These are phyloP conservation scores for Pelargonium citronellum DNA, from an alignment of 441 rosid species.

Conservation along the genomic window DNA sequence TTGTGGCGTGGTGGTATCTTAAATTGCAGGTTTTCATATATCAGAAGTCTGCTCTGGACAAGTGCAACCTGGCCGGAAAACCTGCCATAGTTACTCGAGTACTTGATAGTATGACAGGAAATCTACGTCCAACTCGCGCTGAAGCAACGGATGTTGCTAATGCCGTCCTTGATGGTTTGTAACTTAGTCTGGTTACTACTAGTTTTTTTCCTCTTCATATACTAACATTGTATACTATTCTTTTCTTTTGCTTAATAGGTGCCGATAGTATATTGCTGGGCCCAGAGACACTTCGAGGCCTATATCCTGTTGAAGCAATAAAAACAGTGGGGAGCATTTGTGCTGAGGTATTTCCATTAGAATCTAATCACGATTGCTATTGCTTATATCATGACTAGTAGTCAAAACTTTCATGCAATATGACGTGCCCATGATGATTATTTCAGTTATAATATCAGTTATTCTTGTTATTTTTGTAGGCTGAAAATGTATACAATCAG, in stretches of 20 bases:
- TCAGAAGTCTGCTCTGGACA: constrained; percentile 24
- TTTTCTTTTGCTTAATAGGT: constrained; percentile 17
- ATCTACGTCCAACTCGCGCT: constrained; percentile 30
- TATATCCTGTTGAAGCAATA: constrained; percentile 25
- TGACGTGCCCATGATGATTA: neutral
- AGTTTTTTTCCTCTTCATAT: constrained; percentile 7
- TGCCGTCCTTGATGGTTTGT: constrained; percentile 29
- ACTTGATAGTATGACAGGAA: constrained; percentile 30
- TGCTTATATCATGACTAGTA: neutral
- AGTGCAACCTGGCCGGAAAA: constrained; percentile 25
- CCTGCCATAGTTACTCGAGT: constrained; percentile 30
- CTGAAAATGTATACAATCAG: constrained; percentile 28
- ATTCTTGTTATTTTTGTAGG: constrained; percentile 18
- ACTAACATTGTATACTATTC: neutral
- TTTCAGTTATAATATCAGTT: neutral
- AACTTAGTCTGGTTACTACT: neutral
- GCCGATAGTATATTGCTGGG: constrained; percentile 30
- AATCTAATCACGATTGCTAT: too few species aligned
- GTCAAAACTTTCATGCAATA: neutral
- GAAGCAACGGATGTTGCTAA: constrained; percentile 34
- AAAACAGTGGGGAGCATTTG: constrained; percentile 25
- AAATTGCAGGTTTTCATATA: constrained; percentile 23
- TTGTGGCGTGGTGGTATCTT: constrained; percentile 15
- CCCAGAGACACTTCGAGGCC: constrained; percentile 29
- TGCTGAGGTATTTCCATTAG: constrained; percentile 21